These are phyloP conservation scores for Macrophomina pseudophaseolina DNA, from an alignment of 2,329 filamentous ascomycete genomes.

Conservation along the genomic window DNA sequence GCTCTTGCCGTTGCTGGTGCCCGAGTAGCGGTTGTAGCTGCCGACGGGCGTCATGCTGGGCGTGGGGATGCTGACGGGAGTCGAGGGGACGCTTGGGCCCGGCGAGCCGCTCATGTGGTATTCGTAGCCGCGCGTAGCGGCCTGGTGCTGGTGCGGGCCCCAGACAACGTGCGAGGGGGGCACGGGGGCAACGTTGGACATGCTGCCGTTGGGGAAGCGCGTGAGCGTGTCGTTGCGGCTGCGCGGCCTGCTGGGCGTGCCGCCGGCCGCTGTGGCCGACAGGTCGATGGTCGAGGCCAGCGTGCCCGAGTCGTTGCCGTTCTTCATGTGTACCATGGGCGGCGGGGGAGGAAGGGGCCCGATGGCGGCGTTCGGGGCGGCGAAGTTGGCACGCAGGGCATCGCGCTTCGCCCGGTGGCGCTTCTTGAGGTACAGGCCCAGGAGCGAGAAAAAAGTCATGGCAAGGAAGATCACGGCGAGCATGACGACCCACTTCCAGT, in stretches of 20 bases:
- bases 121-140: constrained; percentile 27
- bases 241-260: constrained; percentile 9
- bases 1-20: not conserved
- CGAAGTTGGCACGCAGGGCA: constrained; percentile 37
- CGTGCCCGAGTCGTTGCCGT: constrained; percentile 11
- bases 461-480: constrained; percentile 74
- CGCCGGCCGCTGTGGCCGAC: not conserved
- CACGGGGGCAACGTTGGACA: constrained; percentile 25
- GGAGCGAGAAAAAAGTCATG: constrained; percentile 62
- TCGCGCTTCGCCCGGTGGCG: constrained; percentile 75
- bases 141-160: constrained; percentile 32
- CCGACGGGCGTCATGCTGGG: constrained; percentile 13
- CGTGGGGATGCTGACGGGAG: constrained; percentile 10
- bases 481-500: constrained; percentile 84
- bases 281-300: constrained; percentile 13
- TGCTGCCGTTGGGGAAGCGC: constrained; percentile 25
- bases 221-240: constrained; percentile 28
- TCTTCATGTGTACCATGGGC: constrained; percentile 5
- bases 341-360: constrained; percentile 19
- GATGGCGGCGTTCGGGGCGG: constrained; percentile 7
- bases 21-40: not conserved
- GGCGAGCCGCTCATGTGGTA: constrained; percentile 10
- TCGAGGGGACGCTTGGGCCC: not conserved
- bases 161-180: constrained; percentile 28
- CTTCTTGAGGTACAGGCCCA: constrained; percentile 72